Percentiles rank a stretch among this genome's conserved stretches.
These are phyloP conservation scores for Leptosphaerulina australis DNA, from an alignment of 2,329 filamentous ascomycete genomes.

Conservation along the genomic window DNA sequence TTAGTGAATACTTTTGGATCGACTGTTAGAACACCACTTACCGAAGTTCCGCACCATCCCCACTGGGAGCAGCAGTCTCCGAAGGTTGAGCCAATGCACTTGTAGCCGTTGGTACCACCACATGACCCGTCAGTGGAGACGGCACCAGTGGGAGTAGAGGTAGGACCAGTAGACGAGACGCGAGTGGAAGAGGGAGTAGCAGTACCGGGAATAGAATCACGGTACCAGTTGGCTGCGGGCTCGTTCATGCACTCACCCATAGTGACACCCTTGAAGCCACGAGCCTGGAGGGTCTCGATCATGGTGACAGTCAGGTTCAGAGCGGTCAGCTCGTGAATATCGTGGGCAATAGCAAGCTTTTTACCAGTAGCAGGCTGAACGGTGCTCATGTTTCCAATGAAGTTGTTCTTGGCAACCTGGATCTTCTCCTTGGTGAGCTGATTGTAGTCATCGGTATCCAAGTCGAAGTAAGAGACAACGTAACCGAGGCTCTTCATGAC, in stretches of 20 bases:
- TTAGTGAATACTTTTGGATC: not conserved
- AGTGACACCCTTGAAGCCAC: constrained; percentile 53
- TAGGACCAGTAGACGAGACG: constrained; percentile 15
- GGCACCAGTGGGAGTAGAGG: constrained; percentile 27
- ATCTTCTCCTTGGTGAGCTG: constrained; percentile 38
- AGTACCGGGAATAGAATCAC: constrained; percentile 46
- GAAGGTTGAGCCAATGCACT: constrained; percentile 36
- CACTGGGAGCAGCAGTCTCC: constrained; percentile 55
- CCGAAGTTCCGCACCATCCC: constrained; percentile 48
- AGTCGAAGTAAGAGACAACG: constrained; percentile 65
- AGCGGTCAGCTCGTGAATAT: constrained; percentile 56
- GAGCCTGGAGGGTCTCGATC: constrained; percentile 47
- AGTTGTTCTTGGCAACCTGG: constrained; percentile 42
- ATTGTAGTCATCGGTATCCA: constrained; percentile 59
- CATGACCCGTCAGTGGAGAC: constrained; percentile 32
- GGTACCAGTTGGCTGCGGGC: constrained; percentile 56
- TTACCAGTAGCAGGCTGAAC: constrained; percentile 35
- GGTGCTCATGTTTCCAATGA: constrained; percentile 52
- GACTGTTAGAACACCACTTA: not conserved
- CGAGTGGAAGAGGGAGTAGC: constrained; percentile 32
- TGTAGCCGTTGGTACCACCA: constrained; percentile 31
- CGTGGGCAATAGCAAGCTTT: constrained; percentile 61
- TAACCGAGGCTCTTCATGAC: constrained; percentile 57
- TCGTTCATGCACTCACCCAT: constrained; percentile 58
- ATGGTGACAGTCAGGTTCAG: constrained; percentile 52